Base-by-base conservation (phyloP, 2,329 filamentous ascomycete genomes). In the Paecilomyces dactylethromorphus region DNA sequence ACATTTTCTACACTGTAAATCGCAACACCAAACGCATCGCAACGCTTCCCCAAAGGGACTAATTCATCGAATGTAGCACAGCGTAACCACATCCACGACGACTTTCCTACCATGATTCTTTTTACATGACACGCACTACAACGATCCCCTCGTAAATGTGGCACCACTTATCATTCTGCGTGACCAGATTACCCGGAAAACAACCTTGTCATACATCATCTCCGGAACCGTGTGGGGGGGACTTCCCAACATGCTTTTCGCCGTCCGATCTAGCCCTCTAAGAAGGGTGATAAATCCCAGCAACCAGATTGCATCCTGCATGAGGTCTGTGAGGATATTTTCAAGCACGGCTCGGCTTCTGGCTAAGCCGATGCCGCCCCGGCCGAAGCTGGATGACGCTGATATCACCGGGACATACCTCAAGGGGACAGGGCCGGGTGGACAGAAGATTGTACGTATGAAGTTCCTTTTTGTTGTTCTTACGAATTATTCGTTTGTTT, bases 361-460 rank as follows among this genome's bases (percentile, higher is more conserved):
- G 49, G 72, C 74, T 18, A 89, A 88, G 70, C 83, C 83, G 57
- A 80, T 95, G 69, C 92, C 93, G 1, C 87, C 91, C 5, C 86
- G 92, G 3, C 87, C 89, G 13, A 84, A 86, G 12, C 84, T 94
- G 21, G 82, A 87, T 12, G 92, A 96, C 64, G 78, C 82, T 18
- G 92, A 97, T 56, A 86, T 97, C 65, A 86, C 88, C 58, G 90
- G 97, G 69, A 83, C 82, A 50, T 97, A 95, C 76, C 82, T 99
- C 61, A 96, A 94, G 72, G 94, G 94, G 67, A 90, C 86, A 66
- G 94, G 94, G 1, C 93, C 94, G 0, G 94, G 94, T 24, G 94
- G 94, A 0, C 94, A 99, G 72, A 97, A 97, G 74, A 97, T 97
- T 78, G 88, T 91, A 76, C 57, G 79, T 32, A 32, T 54, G 18